Evolutionary conservation across 768 basidiomycete genomes (phyloP), one percentile per base, ranked within the genome.

Genomic region (Termitomyces sp.): DNA sequence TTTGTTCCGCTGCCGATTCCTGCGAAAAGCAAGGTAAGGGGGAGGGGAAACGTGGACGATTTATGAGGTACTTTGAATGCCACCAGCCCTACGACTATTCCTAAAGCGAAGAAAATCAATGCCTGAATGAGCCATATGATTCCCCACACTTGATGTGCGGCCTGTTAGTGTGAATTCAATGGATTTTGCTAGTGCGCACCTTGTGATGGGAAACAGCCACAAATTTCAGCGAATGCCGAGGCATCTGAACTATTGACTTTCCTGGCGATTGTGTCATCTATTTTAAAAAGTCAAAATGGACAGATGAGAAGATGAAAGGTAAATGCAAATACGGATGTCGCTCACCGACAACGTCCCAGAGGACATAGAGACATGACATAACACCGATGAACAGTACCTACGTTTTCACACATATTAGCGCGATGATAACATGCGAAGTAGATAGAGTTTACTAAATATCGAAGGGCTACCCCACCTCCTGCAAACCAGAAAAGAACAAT

Each of bases 211-310:
- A 82, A 93, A 70, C 91, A 94, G 23, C 90, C 91, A 63, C 89
- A 94, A 47, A 91, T 83, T 17, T 85, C 74, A 2, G 94, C 89
- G 63, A 94, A 96, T 9, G 85, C 84, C 3, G 86, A 85, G 0
- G 94, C 94, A 64, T 96, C 94, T 17, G 89, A 91, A n/a, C 80
- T 79, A 62, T 94, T 94, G 59, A 90, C 84, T 68, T 92, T 92
- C 46, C 91, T 78, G 3, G 85, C 81, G 50, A 93, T 82, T 11
- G 91, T 94, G 63, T 94, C 91, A 68, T 92, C 93, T 88, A 63
- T 30, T 30, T 12, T 49, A 37, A 8, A 35, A 23, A 31, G n/a
- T 43, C 11, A 54, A 11, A 3, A 35, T 5, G 21, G 12, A 31
- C 5, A 11, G 12, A 31, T 15, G 8, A 35, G 8, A 50, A 40